A percentile compares a stretch with the other conserved stretches of the same genome.
Conservation (phyloP, 148 eudicot species). For the Rhododendron simsii region DNA sequence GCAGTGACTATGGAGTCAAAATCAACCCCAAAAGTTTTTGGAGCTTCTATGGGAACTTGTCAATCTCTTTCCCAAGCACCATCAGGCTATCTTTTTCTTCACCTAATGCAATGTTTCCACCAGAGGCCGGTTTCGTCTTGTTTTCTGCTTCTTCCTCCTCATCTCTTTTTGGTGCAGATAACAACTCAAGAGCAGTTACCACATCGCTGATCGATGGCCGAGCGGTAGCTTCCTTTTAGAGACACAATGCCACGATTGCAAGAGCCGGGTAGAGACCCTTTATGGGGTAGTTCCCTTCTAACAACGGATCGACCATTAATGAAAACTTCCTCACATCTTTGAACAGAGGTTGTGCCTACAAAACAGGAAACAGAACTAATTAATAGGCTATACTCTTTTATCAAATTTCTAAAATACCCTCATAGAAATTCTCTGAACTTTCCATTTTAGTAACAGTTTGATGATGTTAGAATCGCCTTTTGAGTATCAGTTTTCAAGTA, state of each 20-base stretch:
- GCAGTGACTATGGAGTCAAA: not conserved
- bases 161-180: not conserved
- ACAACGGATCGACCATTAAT: constrained; percentile 1
- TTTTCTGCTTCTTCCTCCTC: not conserved
- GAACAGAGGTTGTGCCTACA: constrained; percentile 17
- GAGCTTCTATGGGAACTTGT: not conserved
- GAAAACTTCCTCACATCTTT: constrained; percentile 11
- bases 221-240: constrained; percentile 7
- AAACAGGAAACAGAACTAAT: no score
- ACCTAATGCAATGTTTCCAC: not conserved
- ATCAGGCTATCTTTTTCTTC: not conserved
- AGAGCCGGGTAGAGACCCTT: constrained; percentile 17
- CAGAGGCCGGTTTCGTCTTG: not conserved
- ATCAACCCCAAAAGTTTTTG: not conserved
- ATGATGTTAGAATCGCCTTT: no score
- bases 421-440: no score
- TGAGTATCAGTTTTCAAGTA: no score
- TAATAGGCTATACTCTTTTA: no score
- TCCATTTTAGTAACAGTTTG: no score
- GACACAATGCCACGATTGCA: constrained; percentile 20
- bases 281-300: constrained; percentile 10
- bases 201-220: constrained; percentile 11
- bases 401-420: no score
- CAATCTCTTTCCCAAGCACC: not conserved
- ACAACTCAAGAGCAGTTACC: constrained; percentile 5